A percentile compares a stretch with the other conserved stretches of the same genome.
phyloP scores from a whole-genome alignment of 73 alveolate genomes.

The Urostyla sp. region DNA sequence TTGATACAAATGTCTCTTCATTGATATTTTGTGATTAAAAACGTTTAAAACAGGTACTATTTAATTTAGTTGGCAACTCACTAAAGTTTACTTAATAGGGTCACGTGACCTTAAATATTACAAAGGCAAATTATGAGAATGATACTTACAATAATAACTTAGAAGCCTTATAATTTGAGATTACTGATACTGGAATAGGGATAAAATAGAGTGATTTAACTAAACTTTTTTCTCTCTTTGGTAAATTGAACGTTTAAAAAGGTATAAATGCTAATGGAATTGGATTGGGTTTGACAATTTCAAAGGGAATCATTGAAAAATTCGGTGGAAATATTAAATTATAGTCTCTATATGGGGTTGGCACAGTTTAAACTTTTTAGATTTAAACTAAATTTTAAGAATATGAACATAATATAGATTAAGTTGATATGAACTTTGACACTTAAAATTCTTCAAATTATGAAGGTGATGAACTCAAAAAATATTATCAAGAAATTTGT shows the following conservation, averaged over 20 bases:
- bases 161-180: not conserved
- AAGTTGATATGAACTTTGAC: not conserved
- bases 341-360: not conserved
- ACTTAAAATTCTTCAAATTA: not conserved
- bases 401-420: not conserved
- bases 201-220: not conserved
- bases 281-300: slow-evolving; percentile 49
- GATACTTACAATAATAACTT: too few relatives aligned
- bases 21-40: not conserved
- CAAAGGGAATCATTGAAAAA: not conserved
- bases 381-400: too few relatives aligned
- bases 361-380: not conserved
- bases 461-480: not conserved
- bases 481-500: too few relatives aligned
- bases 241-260: not conserved
- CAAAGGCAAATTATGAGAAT: not conserved
- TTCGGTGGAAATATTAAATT: not conserved
- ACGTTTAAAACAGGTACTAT: not conserved
- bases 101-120: not conserved
- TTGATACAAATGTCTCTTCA: not conserved
- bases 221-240: slow-evolving; percentile 29
- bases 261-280: slow-evolving; percentile 12
- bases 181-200: slow-evolving; percentile 50
- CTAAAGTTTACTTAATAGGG: slow-evolving; percentile 31
- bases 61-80: slow-evolving; percentile 35